Base-by-base conservation (phyloP, 768 basidiomycete species). In the Naganishia antarctica region DNA sequence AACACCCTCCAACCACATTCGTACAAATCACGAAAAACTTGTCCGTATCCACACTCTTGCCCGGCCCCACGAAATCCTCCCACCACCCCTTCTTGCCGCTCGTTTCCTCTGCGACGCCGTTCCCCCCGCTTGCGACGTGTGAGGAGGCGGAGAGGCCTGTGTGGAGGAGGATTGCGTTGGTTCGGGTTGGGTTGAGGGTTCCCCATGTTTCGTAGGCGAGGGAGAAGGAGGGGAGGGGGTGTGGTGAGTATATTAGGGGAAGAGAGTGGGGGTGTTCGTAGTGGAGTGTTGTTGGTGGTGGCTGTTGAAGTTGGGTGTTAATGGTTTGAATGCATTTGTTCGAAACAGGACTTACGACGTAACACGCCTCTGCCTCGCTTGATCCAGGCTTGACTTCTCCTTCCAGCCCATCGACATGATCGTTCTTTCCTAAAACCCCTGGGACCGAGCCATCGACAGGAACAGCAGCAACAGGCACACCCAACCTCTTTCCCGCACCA, bases 171-270 rank as follows among this genome's bases (percentile, higher is more conserved):
- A 99, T 92, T 51, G 84, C 94, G 73, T 99, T 98, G 76, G 91
- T 87, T 46, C 82, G 83, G 7, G 79, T 70, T 0, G 87, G 80
- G 25, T 89, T 88, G 46, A 98, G 86, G 1, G 84, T 84, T 2
- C 96, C 96, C 96, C 96, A 99, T 0, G 96, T 90, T 80, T 99
- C 96, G 82, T 98, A 99, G 0, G 96, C 96, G 64, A 98, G 83
- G 69, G 90, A 84, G 50, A 68, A 74, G 34, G 60, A 58, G 0
- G 74, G 74, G 1, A 77, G 67, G 0, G 76, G 74, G 15, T 76
- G 69, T 3, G 73, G 69, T 3, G 75, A 74, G 67, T 79, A 79
- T 7, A 76, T 70, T 5, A 79, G 67, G 1, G 78, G 75, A 1
- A 79, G 70, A 0, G 72, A 64, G 1, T 65, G 32, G 2, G 67